A percentile compares a stretch with the other conserved stretches of the same genome.
These are phyloP conservation scores for Pseudozyma flocculosa DNA, from an alignment of 1,284 basidiomycete genomes.

Conservation along the genomic window DNA sequence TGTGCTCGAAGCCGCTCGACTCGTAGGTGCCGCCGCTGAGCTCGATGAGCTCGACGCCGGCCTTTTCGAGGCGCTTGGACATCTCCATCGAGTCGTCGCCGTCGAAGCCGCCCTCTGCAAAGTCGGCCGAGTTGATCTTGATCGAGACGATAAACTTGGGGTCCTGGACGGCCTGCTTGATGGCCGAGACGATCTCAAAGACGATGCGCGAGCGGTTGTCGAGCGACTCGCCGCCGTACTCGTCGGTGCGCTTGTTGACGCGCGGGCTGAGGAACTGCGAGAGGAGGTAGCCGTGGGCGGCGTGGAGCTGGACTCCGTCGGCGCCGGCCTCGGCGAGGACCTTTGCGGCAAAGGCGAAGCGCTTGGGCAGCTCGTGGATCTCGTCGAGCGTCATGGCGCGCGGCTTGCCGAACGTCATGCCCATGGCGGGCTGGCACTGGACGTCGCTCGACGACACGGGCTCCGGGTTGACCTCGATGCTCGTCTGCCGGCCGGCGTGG, in stretches of 20 bases:
- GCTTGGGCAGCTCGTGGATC: constrained; percentile 67
- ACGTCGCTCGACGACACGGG: constrained; percentile 49
- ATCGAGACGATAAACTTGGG: constrained; percentile 73
- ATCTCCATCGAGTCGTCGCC: constrained; percentile 67
- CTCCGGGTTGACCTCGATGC: constrained; percentile 21
- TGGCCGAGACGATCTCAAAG: constrained; percentile 67
- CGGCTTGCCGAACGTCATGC: constrained; percentile 47
- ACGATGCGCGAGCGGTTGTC: constrained; percentile 63
- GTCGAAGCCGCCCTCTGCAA: constrained; percentile 63
- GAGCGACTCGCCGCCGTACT: constrained; percentile 63
- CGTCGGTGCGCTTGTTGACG: constrained; percentile 71
- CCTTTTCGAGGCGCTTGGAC: constrained; percentile 58
- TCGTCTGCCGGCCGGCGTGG: constrained; percentile 60
- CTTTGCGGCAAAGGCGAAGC: constrained; percentile 72
- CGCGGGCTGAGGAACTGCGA: constrained; percentile 77
- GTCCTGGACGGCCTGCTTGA: constrained; percentile 66
- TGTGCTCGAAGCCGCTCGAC: constrained; percentile 65
- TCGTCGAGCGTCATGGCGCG: constrained; percentile 66
- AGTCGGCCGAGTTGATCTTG: constrained; percentile 83
- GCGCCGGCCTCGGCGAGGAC: constrained; percentile 73
- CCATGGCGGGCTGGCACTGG: constrained; percentile 46
- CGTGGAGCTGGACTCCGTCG: constrained; percentile 86
- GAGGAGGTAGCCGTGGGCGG: constrained; percentile 81
- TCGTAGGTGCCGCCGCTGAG: constrained; percentile 86
- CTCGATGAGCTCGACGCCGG: constrained; percentile 74